Conservation (phyloP, 352 stramenopile species). For the Phytophthora multivora region DNA sequence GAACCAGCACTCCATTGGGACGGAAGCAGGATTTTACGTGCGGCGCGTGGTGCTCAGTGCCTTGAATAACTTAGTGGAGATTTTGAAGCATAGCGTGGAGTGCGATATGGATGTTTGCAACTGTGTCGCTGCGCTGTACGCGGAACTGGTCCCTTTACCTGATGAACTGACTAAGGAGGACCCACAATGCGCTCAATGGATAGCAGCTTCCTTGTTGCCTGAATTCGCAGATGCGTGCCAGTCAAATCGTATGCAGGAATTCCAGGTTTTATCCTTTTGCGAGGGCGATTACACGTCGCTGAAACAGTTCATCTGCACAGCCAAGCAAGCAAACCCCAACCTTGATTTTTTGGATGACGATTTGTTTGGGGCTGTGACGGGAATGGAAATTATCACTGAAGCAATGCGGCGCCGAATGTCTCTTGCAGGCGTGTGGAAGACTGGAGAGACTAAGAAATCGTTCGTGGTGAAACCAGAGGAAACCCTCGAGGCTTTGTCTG, state of each 20-base stretch:
- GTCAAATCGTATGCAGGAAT: conserved; percentile 59
- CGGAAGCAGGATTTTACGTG: conserved; percentile 50
- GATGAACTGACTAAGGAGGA: conserved; percentile 55
- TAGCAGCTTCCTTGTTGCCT: conserved; percentile 65
- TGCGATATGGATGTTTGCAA: conserved; percentile 63
- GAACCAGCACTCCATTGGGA: conserved; percentile 26
- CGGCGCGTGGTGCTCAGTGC: conserved; percentile 76
- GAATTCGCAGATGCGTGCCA: conserved; percentile 75
- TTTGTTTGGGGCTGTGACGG: conserved; percentile 63
- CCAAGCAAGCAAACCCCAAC: conserved; percentile 62
- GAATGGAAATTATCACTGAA: conserved; percentile 82
- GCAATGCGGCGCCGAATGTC: conserved; percentile 74
- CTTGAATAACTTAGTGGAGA: conserved; percentile 79
- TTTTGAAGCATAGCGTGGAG: conserved; percentile 75
- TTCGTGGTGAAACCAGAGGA: conserved; percentile 65
- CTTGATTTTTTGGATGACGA: conserved; percentile 79
- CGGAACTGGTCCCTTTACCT: conserved; percentile 66
- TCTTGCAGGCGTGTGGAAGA: conserved; percentile 74
- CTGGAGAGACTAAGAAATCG: conserved; percentile 56
- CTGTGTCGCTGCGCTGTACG: conserved; percentile 68
- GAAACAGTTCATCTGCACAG: conserved; percentile 69
- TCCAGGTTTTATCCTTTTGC: conserved; percentile 63
- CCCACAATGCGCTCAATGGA: conserved; percentile 74
- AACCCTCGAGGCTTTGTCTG: conserved; percentile 28
- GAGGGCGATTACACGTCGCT: conserved; percentile 76